A percentile compares a stretch with the other conserved stretches of the same genome.
These are phyloP conservation scores for Xylariaceae sp. DNA, from an alignment of 2,329 filamentous ascomycete species.

Conservation along the genomic window DNA sequence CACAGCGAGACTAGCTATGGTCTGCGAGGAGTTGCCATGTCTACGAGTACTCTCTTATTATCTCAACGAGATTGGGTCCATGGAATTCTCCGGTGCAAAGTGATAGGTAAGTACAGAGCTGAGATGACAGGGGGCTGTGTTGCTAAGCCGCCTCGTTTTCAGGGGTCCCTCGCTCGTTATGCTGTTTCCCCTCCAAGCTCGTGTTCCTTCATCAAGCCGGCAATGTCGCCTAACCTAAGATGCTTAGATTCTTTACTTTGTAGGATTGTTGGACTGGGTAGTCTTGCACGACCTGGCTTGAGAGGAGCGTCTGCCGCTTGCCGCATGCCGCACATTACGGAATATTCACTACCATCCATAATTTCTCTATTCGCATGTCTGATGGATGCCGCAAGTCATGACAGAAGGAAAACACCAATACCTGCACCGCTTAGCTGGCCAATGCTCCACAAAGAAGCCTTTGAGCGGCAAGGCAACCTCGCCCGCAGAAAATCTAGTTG, in stretches of 20 bases:
- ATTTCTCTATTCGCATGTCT: neutral
- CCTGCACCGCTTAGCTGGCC: slow-evolving; percentile 2
- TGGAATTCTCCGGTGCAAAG: neutral
- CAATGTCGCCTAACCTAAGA: neutral
- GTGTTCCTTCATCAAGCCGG: neutral
- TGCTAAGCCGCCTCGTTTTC: slow-evolving; percentile 12
- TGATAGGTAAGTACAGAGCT: neutral
- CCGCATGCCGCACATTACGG: slow-evolving; percentile 5
- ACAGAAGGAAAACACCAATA: slow-evolving; percentile 5
- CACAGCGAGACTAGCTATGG: neutral
- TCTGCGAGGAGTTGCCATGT: neutral
- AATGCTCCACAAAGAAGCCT: neutral
- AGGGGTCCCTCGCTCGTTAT: neutral
- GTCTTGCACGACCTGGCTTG: slow-evolving; percentile 9
- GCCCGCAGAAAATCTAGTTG: slow-evolving; percentile 7
- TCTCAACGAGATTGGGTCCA: neutral
- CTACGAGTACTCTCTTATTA: neutral
- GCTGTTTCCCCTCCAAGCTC: neutral
- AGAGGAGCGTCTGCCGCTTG: slow-evolving; percentile 11
- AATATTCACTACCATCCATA: neutral
- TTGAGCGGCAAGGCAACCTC: slow-evolving; percentile 11
- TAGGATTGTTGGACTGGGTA: neutral
- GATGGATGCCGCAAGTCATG: neutral
- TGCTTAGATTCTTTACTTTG: neutral
- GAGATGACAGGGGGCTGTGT: slow-evolving; percentile 4